Evolutionary conservation across 345 rosid genomes (phyloP).

Genomic region (Aethionema arabicum): DNA sequence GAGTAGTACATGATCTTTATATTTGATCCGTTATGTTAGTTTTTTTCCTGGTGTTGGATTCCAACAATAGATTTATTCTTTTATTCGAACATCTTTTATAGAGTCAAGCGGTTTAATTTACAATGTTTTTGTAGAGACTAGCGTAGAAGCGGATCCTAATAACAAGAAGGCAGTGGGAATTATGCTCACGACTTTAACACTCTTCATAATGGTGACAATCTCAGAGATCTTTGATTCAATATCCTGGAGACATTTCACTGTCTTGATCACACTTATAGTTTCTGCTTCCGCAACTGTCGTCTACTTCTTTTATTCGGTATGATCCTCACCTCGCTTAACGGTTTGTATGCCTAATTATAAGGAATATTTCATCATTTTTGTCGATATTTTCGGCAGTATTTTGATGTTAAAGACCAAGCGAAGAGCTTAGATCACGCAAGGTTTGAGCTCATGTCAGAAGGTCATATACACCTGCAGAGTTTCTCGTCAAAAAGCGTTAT

Average conservation of each 20-base stretch:
- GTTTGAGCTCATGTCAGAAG: slow-evolving; percentile 39
- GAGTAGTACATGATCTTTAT: too few species aligned
- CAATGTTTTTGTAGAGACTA: slow-evolving; percentile 21
- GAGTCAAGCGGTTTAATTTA: not conserved
- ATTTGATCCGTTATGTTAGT: too few species aligned
- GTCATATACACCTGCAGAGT: slow-evolving; percentile 23
- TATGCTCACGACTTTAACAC: slow-evolving; percentile 33
- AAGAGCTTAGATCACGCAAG: slow-evolving; percentile 32
- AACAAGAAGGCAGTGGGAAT: slow-evolving; percentile 35
- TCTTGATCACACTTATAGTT: slow-evolving; percentile 30
- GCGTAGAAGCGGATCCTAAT: slow-evolving; percentile 32
- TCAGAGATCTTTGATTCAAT: slow-evolving; percentile 26
- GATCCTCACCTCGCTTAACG: not conserved
- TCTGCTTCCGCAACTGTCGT: slow-evolving; percentile 30
- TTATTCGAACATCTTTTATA: not conserved
- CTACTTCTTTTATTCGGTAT: slow-evolving; percentile 37
- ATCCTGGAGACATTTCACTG: slow-evolving; percentile 14
- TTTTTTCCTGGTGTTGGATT: too few species aligned
- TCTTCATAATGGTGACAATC: slow-evolving; percentile 30
- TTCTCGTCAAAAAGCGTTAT: slow-evolving; percentile 31
- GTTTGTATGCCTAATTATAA: not conserved
- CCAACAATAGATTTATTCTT: not conserved
- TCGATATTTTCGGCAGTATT: slow-evolving; percentile 19
- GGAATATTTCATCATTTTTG: too few species aligned
- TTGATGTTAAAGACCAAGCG: slow-evolving; percentile 24